Evolutionary conservation across 2,329 filamentous ascomycete genomes (phyloP), one percentile per base, ranked within the genome.

Genomic region (Sporothrix curviconia): DNA sequence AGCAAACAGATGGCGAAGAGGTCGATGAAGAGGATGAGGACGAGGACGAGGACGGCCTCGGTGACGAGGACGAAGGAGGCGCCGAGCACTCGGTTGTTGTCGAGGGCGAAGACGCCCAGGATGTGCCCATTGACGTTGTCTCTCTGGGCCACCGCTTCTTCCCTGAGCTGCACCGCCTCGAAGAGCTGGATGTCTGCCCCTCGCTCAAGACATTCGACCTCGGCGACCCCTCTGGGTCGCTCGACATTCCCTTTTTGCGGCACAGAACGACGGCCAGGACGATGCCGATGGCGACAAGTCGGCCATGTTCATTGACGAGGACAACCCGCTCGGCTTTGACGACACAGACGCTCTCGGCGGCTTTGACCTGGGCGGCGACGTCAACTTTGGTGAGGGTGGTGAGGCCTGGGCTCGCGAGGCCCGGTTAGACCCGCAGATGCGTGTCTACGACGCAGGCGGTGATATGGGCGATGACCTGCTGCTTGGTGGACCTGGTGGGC

Each of bases 351-450:
- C 80, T 37, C 75, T 92, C 37, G 89, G 85, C 43, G 86, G 81
- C 47, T 90, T 90, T 55, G 87, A 90, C 61, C 74, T 86, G 46
- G 81, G 83, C 46, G 76, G 74, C 7, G 87, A 95, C 61, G 82
- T 90, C 56, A 89, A 89, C 12, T 99, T 99, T 68, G 94, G 94
- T 25, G 92, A 97, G 69, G 94, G 94, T 59, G 94, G 94, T 62
- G 94, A 99, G 70, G 90, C 87, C 1, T 99, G 94, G 92, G 94
- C 92, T 5, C 84, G 86, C 64, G 90, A 96, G 70, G 91, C 92
- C 40, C 92, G 89, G 11, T 75, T 92, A 19, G 89, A 92, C 65
- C 90, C 89, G 42, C 90, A 95, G 73, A 87, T 91, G 75, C 87
- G 90, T 52, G 84, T 92, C 24, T 90, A 90, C 65, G 82, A 84